A percentile compares a stretch with the other conserved stretches of the same genome.
phyloP scores from a whole-genome alignment of 139 green algal species.

The Marvania coccoides region DNA sequence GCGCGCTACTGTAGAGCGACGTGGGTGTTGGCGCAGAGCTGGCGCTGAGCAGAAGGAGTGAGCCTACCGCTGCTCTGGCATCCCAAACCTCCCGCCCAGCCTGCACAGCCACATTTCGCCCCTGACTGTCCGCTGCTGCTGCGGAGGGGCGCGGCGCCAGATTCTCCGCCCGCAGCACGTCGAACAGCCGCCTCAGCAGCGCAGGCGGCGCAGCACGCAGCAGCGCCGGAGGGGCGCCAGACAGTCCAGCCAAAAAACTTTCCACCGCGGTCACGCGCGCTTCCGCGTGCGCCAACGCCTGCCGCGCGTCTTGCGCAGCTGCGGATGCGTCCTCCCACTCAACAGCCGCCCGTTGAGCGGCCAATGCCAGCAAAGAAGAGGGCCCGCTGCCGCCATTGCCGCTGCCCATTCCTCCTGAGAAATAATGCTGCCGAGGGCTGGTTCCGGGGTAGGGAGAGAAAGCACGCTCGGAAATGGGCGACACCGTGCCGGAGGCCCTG shows the following conservation, averaged over 20 bases:
- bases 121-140: background rate
- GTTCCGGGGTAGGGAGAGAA: background rate
- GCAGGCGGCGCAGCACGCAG: constrained; percentile 9
- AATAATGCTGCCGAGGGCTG: background rate
- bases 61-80: constrained; percentile 19
- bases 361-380: background rate
- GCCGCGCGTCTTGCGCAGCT: background rate
- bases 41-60: constrained; percentile 40
- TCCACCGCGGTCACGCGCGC: background rate
- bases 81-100: constrained; percentile 24
- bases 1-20: constrained; percentile 7
- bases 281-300: background rate
- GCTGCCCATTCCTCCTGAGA: background rate
- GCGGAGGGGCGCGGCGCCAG: background rate
- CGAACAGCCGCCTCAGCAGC: constrained; percentile 36
- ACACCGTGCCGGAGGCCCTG: too few species aligned
- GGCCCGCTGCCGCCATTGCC: background rate
- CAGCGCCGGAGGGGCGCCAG: background rate
- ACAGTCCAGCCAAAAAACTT: background rate
- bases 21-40: constrained; percentile 6
- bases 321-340: too few species aligned
- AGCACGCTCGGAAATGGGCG: too few species aligned
- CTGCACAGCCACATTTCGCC: background rate
- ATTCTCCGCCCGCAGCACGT: constrained; percentile 23
- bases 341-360: constrained; percentile 9